phyloP scores from a whole-genome alignment of 495 filamentous ascomycete species.

The Chlorociboria aeruginascens region DNA sequence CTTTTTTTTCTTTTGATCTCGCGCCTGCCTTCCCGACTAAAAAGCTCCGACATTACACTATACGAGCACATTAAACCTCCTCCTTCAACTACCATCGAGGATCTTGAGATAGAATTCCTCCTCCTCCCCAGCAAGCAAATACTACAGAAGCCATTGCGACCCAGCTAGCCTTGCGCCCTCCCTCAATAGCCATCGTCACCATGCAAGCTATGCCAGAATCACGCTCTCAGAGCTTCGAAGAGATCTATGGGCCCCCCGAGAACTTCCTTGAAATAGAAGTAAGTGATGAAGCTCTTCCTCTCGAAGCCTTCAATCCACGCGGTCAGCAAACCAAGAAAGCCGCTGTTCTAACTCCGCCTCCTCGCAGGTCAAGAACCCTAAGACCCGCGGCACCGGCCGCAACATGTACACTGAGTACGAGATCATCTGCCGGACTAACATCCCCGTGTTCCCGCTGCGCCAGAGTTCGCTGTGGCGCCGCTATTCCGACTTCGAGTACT shows the following conservation, averaged over 20 bases:
- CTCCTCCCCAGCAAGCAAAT: not conserved
- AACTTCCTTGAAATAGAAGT: slow-evolving; percentile 99
- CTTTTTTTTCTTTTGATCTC: too few relatives aligned
- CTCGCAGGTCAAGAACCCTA: slow-evolving; percentile 77
- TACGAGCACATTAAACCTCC: not conserved
- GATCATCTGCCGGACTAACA: slow-evolving; percentile 93
- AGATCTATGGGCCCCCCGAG: slow-evolving; percentile 97
- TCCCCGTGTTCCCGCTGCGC: slow-evolving; percentile 89
- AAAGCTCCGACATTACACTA: not conserved
- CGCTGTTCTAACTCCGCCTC: not conserved
- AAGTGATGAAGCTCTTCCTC: slow-evolving; percentile 11
- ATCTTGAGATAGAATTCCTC: not conserved
- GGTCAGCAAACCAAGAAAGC: not conserved
- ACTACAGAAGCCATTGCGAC: not conserved
- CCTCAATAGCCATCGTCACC: slow-evolving; percentile 26
- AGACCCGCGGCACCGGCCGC: slow-evolving; percentile 87
- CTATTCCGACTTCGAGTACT: slow-evolving; percentile 97
- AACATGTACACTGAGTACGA: slow-evolving; percentile 99
- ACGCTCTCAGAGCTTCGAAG: slow-evolving; percentile 90
- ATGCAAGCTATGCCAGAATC: slow-evolving; percentile 78
- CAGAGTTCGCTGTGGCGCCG: slow-evolving; percentile 77
- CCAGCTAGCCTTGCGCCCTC: slow-evolving; percentile 3
- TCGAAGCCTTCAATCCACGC: not conserved
- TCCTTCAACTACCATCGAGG: not conserved
- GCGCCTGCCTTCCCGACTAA: not conserved